Evolutionary conservation across 345 rosid species (phyloP), one percentile per base, ranked within the genome.

Genomic region (Trapa bicornis): DNA sequence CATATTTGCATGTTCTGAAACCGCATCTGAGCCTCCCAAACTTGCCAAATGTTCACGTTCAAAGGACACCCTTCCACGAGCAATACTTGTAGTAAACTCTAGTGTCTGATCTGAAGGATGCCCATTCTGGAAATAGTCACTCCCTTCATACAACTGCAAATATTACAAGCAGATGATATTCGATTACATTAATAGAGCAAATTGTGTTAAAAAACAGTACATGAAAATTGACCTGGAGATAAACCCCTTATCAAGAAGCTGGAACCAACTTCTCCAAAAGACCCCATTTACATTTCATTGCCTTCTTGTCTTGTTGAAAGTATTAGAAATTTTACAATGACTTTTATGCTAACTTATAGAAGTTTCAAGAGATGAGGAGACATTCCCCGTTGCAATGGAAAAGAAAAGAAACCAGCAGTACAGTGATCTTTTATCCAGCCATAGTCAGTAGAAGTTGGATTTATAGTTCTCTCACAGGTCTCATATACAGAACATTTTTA

Each of bases 1-100:
- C 98, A 93, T 93, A 80, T 71, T 92, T 85, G 85, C 81, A 73
- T 82, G 86, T 76, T 89, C 97, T 69, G 89, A 79, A 56, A 77
- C 94, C 72, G 72, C 98, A 91, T 88, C 95, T 83, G 94, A 81
- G 82, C 86, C 71, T 74, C 78, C 78, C 16, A 72, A 70, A 75
- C 69, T 65, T 22, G 65, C 69, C 65, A 76, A 78, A 69, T 78
- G 76, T 65, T 82, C 80, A 35, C 85, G 83, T 73, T 90, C 97
- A 65, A 87, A 42, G n/a, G 97, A 91, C 47, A 75, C 75, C 78
- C 92, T 81, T 64, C 80, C 61, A 61, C 81, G 87, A 71, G 72
- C 29, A 68, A 82, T 71, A 71, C 82, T 86, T 56, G 76, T 73
- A 67, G 70, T 42, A 45, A 68, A 74, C 64, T 89, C 98, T 74